Evolutionary conservation across 2,329 filamentous ascomycete species (phyloP).

Genomic region (Seiridium unicorne): DNA sequence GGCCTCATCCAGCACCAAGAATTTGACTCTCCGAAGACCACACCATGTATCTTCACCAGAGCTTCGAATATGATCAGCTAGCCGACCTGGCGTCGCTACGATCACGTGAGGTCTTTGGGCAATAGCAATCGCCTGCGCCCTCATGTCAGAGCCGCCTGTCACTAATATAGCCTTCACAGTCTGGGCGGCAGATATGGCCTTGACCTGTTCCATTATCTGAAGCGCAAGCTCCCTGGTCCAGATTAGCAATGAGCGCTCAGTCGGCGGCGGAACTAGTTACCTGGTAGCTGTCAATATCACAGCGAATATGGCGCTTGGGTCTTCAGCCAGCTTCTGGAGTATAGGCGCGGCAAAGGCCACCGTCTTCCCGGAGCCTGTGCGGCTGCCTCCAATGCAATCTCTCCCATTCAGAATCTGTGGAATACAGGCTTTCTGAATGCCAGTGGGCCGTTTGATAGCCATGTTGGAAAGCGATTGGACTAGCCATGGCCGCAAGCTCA

Average conservation of each 20-base stretch:
- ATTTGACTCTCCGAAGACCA: constrained; percentile 74
- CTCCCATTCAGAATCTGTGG: constrained; percentile 87
- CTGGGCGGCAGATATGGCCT: constrained; percentile 85
- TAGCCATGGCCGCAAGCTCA: constrained; percentile 83
- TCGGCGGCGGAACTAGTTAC: constrained; percentile 32
- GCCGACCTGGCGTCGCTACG: constrained; percentile 87
- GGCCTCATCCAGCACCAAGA: constrained; percentile 93
- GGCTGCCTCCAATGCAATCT: constrained; percentile 92
- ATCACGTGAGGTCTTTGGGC: constrained; percentile 83
- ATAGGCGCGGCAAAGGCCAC: constrained; percentile 95
- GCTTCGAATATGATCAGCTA: constrained; percentile 89
- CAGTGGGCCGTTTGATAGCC: constrained; percentile 85
- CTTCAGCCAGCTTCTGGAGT: constrained; percentile 87
- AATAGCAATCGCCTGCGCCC: constrained; percentile 81
- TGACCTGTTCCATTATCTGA: constrained; percentile 95
- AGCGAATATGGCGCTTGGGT: constrained; percentile 88
- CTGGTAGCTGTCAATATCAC: constrained; percentile 86
- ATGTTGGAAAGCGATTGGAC: constrained; percentile 72
- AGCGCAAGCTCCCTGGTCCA: constrained; percentile 75
- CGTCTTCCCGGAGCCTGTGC: constrained; percentile 96
- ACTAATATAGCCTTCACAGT: constrained; percentile 86
- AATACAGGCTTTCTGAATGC: constrained; percentile 91
- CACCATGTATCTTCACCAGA: constrained; percentile 89
- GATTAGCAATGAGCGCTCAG: constrained; percentile 9
- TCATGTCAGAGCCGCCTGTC: constrained; percentile 91